These are phyloP conservation scores for Suillus sp. DNA, from an alignment of 768 basidiomycete genomes.

Conservation along the genomic window DNA sequence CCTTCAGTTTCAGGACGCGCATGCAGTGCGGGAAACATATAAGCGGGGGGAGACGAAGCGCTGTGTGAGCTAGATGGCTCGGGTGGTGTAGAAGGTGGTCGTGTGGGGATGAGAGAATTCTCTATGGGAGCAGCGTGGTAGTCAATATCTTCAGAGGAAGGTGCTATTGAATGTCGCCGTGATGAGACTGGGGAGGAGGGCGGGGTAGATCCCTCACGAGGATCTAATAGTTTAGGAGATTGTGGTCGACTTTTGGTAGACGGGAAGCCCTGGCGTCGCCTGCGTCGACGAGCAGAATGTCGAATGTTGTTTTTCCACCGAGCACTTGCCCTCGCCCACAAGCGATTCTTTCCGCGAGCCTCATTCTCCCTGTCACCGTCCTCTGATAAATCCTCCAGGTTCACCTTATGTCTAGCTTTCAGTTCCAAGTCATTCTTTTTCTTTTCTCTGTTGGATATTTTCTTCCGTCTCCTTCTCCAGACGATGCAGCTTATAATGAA, in stretches of 20 bases:
- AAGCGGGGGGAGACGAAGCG: slow-evolving; percentile 45
- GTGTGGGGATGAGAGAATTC: slow-evolving; percentile 10
- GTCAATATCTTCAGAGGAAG: slow-evolving; percentile 13
- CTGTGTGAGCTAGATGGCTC: slow-evolving; percentile 22
- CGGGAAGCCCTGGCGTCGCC: slow-evolving; percentile 18
- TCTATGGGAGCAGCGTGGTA: not conserved
- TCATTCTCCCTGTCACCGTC: slow-evolving; percentile 46
- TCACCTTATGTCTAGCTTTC: slow-evolving; percentile 35
- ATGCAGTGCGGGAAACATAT: slow-evolving; percentile 37
- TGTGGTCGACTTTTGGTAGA: slow-evolving; percentile 16
- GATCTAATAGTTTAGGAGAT: slow-evolving; percentile 24
- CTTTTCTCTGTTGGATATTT: slow-evolving; percentile 29
- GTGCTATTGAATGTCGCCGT: slow-evolving; percentile 30
- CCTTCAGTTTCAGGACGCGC: slow-evolving; percentile 17
- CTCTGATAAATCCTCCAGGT: slow-evolving; percentile 28
- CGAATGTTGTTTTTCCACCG: slow-evolving; percentile 70
- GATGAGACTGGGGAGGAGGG: slow-evolving; percentile 25
- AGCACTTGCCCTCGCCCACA: slow-evolving; percentile 66
- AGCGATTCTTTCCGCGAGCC: slow-evolving; percentile 50
- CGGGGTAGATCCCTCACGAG: slow-evolving; percentile 13
- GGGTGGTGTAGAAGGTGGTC: slow-evolving; percentile 5
- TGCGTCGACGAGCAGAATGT: slow-evolving; percentile 60
- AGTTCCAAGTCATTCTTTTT: slow-evolving; percentile 51
- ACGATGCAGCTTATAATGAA: slow-evolving; percentile 64
- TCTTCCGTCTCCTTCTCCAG: slow-evolving; percentile 52